A percentile compares a stretch with the other conserved stretches of the same genome.
phyloP scores from a whole-genome alignment of 305 asterid genomes.

The Fraxinus albicans region DNA sequence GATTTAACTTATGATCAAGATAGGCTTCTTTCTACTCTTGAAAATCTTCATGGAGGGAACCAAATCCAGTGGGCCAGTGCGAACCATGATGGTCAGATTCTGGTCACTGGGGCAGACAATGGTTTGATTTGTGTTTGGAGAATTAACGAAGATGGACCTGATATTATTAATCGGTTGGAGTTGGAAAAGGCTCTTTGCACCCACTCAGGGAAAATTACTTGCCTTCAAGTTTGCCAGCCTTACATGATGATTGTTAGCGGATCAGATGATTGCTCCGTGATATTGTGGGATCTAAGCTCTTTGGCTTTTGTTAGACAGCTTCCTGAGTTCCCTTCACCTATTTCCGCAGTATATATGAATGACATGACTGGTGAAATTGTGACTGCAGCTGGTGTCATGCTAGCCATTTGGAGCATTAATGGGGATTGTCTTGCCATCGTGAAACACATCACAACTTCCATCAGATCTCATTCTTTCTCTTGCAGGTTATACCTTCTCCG shows the following conservation, averaged over 20 bases:
- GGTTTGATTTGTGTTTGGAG: slow-evolving; percentile 87
- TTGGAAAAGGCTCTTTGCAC: slow-evolving; percentile 85
- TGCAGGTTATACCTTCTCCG: slow-evolving; percentile 70
- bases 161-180: slow-evolving; percentile 53
- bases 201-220: slow-evolving; percentile 78
- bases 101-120: slow-evolving; percentile 92
- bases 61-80: slow-evolving; percentile 91
- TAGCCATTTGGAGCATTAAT: slow-evolving; percentile 91
- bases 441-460: slow-evolving; percentile 91
- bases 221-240: slow-evolving; percentile 89
- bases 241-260: slow-evolving; percentile 97
- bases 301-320: slow-evolving; percentile 81
- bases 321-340: slow-evolving; percentile 81
- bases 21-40: slow-evolving; percentile 87
- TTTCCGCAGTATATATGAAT: slow-evolving; percentile 78
- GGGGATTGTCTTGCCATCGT: slow-evolving; percentile 95
- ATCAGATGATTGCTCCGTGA: slow-evolving; percentile 85
- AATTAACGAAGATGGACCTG: slow-evolving; percentile 70
- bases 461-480: slow-evolving; percentile 84
- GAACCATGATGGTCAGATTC: slow-evolving; percentile 79
- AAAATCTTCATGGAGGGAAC: slow-evolving; percentile 91
- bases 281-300: slow-evolving; percentile 94
- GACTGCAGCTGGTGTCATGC: slow-evolving; percentile 91
- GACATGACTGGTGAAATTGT: slow-evolving; percentile 86
- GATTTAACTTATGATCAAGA: slow-evolving; percentile 85